These are phyloP conservation scores for Drechslerella dactyloides DNA, from an alignment of 2,329 filamentous ascomycete genomes.

Conservation along the genomic window DNA sequence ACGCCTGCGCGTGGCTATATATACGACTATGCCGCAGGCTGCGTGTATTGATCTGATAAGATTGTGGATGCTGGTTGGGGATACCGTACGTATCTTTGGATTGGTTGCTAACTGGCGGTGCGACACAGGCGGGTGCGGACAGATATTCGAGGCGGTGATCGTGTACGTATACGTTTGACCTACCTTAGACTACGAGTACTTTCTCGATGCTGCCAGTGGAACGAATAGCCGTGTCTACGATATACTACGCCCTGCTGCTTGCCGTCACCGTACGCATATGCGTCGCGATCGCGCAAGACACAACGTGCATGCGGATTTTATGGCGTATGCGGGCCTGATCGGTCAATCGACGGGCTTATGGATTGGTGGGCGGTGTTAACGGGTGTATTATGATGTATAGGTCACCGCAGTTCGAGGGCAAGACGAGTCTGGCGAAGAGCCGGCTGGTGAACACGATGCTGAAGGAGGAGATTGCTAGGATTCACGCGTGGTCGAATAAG, in stretches of 20 bases:
- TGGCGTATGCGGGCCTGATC: too few species aligned
- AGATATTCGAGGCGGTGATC: constrained; percentile 55
- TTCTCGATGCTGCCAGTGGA: too few species aligned
- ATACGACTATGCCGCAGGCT: not conserved
- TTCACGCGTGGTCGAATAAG: constrained; percentile 94
- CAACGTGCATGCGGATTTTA: too few species aligned
- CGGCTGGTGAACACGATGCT: constrained; percentile 82
- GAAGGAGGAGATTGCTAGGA: constrained; percentile 84
- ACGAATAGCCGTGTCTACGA: too few species aligned
- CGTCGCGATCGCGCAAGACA: too few species aligned
- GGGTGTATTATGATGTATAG: constrained; percentile 44
- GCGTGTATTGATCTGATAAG: constrained; percentile 34
- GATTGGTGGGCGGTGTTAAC: not conserved
- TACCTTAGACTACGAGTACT: not conserved
- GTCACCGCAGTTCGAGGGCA: constrained; percentile 72
- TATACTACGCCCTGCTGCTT: too few species aligned
- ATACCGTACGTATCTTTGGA: not conserved
- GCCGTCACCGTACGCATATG: not conserved
- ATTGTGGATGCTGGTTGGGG: not conserved
- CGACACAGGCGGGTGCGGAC: constrained; percentile 54
- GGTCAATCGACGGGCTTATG: not conserved
- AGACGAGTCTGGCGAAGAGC: constrained; percentile 81
- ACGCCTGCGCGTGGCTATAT: constrained; percentile 9
- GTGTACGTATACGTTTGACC: constrained; percentile 43
- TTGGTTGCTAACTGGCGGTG: not conserved